Base-by-base conservation (phyloP, 1,139 yeast genomes). In the Saccharomyces hybrid region DNA sequence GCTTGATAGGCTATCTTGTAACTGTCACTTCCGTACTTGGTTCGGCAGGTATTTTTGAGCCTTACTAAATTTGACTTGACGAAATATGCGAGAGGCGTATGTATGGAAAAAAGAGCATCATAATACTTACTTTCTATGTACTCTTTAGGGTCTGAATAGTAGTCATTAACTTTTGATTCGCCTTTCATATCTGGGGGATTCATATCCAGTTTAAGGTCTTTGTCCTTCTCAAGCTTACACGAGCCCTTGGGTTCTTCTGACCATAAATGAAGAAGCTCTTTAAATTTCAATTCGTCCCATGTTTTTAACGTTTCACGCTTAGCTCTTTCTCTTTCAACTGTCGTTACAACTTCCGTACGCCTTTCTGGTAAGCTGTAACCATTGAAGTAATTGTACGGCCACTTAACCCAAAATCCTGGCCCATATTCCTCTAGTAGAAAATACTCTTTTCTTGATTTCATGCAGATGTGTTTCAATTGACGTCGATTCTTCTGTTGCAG, bases 61-160 rank as follows among this genome's bases (percentile, higher is more conserved):
- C 70, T 56, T 27, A 60, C 58, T 34, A 68, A 46, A 51, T 61
- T 62, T 1, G 71, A 64, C 54, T 68, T 68, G 11, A 65, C 70
- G 59, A 68, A 68, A 50, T 66, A 64, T 5, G 68, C 67, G 29
- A 68, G 26, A 7, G 71, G 70, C 2, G 61, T 54, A 32, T 59
- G 56, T 7, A 63, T 48, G 4, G 60, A 55, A 50, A 60, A 68
- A 25, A 68, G 55, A 7, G 62, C 55, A 28, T 65, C 70, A 47
- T 61, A 64, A 47, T 68, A 68, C 53, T 64, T 67, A 6, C 53
- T 54, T 28, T 55, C 58, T 26, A 66, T 50, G 51, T 66, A 66
- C 4, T 28, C 48, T 26, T 49, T 54, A 3, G 69, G 66, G 47
- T 61, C 60, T 5, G 14, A 25, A 14, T 9, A 7, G 16, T 6